These are phyloP conservation scores for Casaregolazyma suthepensis DNA, from an alignment of 1,139 yeast species.

Conservation along the genomic window DNA sequence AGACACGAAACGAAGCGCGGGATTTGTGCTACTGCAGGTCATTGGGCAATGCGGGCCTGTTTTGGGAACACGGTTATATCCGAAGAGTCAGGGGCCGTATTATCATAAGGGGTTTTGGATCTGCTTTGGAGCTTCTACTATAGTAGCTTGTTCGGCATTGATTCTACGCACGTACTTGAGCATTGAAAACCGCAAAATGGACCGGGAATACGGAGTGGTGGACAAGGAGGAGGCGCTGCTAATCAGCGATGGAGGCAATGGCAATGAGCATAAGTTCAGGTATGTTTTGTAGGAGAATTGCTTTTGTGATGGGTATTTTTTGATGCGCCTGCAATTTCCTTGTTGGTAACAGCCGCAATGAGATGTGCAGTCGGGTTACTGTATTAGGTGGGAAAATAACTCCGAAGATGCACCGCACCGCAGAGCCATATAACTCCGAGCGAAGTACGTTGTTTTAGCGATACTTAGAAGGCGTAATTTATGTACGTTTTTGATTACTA, in stretches of 20 bases:
- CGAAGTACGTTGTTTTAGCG: too few species aligned
- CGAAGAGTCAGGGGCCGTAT: slow-evolving; percentile 27
- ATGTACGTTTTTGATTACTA: too few species aligned
- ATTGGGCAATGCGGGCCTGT: slow-evolving; percentile 33
- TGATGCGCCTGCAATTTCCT: neutral
- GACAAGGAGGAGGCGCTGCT: slow-evolving; percentile 3
- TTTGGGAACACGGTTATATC: slow-evolving; percentile 30
- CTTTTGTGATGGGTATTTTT: neutral
- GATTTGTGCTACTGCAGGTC: slow-evolving; percentile 27
- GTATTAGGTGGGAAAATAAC: neutral
- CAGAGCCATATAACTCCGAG: too few species aligned
- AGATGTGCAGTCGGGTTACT: too few species aligned
- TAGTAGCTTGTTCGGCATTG: slow-evolving; percentile 20
- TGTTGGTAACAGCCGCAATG: neutral
- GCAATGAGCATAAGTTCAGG: slow-evolving; percentile 5
- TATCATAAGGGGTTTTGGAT: slow-evolving; percentile 29
- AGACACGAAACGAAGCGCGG: slow-evolving; percentile 28
- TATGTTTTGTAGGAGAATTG: slow-evolving; percentile 6
- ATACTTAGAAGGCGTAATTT: too few species aligned
- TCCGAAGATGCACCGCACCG: too few species aligned
- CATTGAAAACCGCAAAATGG: slow-evolving; percentile 21
- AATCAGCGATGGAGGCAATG: slow-evolving; percentile 1
- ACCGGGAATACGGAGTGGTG: slow-evolving; percentile 20
- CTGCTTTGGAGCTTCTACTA: slow-evolving; percentile 20
- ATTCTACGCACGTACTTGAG: slow-evolving; percentile 18